Evolutionary conservation across 2,329 filamentous ascomycete genomes (phyloP), one percentile per base, ranked within the genome.

Genomic region (Aspergillus novoparasiticus): DNA sequence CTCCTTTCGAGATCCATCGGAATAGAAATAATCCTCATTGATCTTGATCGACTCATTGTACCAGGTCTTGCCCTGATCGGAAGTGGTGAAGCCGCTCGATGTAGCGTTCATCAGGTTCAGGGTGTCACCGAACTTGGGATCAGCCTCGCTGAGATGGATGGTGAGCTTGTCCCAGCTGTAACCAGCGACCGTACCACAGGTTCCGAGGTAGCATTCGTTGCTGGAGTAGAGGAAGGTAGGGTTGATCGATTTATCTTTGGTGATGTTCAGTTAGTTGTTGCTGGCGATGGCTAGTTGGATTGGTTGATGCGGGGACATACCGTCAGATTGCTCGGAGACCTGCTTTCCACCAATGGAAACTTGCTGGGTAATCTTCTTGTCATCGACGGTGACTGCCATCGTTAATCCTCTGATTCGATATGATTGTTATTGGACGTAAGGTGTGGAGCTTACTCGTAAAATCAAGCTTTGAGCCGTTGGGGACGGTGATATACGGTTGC

Each of bases 181-280:
- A 8, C 46, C 23, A 45, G 23, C 36, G 12, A 64, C 14, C 10
- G 59, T 53, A 16, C 62, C 62, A 46, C 62, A 64, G 23, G 58
- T 57, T 16, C 46, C 36, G 1, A 57, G 55, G 54, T 61, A 64
- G 39, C 62, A 64, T 54, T 64, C 62, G 46, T 64, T 60, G 54
- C 58, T 54, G 41, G 62, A 61, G 53, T 64, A 64, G 45, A 64
- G 48, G 54, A 39, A 64, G n/a, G 30, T 54, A 36, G 62, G 58
- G 19, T 30, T 56, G 62, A 58, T 43, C 14, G 59, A 54, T 45
- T 57, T 54, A 39, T 60, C 58, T 54, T 11, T 4, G 8, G 45
- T 8, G 9, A 6, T 34, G 2, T 14, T 2, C 3, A 8, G 19
- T 41, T 53, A 34, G 16, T n/a, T n/a, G 14, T 28, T 19, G 4